Evolutionary conservation across 257 asterid genomes (phyloP), one percentile per base, ranked within the genome.

Genomic region (Solanum habrochaites): DNA sequence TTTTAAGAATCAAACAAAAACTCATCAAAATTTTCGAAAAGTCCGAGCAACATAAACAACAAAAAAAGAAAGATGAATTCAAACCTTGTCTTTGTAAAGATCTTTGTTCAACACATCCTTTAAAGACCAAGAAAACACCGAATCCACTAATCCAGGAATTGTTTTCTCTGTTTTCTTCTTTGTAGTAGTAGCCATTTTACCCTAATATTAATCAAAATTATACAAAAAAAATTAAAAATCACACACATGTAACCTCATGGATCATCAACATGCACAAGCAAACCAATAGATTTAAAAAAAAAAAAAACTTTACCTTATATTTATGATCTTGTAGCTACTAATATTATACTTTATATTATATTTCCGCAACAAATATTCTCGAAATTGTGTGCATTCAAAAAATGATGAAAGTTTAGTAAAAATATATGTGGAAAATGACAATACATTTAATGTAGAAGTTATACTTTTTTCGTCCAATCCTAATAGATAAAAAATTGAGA

Each of bases 101-200:
- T 89, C 49, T 31, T 90, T 82, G 90, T 91, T 91, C 87, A 91
- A 74, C 2, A 93, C 83, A 82, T 91, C 92, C 37, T 74, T 43
- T 58, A 91, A 29, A 29, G 95, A 91, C 94, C 94, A 93, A 11
- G 93, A 89, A 69, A 93, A 91, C 27, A 91, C 85, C 86, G 82
- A n/a, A 32, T 90, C 88, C 29, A 85, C 73, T 66, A 85, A 49
- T 4, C 87, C 87, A 29, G 45, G 40, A 21, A 45, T 29, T 31
- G 23, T 32, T 60, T 85, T 85, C 83, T 71, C 72, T 32, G 14
- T 21, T 32, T 85, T 72, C 87, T 85, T 85, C 83, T 21, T 85
- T 32, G 77, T 31, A 66, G 83, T 58, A 52, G 8, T 32, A 32
- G 18, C 83, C 87, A 85, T 85, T 18, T n/a, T n/a, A 37, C 58